Conservation (phyloP, 805 yeast genomes). For the Lachancea lanzarotensis region DNA sequence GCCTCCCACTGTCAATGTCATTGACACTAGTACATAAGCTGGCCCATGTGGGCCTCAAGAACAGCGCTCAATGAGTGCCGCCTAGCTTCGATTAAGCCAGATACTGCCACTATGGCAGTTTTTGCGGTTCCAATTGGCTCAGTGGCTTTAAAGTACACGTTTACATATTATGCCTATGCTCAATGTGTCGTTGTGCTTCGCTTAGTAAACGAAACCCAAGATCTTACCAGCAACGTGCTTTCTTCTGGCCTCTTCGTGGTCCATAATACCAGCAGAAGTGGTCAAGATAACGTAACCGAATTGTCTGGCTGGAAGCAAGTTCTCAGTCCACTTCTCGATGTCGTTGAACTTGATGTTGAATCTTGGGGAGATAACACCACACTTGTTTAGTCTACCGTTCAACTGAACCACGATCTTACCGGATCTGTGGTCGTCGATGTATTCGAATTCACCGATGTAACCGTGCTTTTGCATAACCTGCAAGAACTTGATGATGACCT, state of each 20-base stretch:
- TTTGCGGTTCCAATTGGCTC: neutral
- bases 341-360: conserved; percentile 93
- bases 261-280: conserved; percentile 99
- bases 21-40: neutral
- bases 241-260: conserved; percentile 99
- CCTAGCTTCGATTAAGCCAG: neutral
- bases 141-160: conserved; percentile 1
- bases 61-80: neutral
- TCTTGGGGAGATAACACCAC: conserved; percentile 98
- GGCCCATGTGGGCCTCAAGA: neutral
- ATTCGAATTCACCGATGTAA: conserved; percentile 97
- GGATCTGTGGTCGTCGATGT: conserved; percentile 98
- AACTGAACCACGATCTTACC: conserved; percentile 95
- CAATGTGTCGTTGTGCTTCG: neutral
- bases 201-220: conserved; percentile 93
- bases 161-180: conserved; percentile 1
- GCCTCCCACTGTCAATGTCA: no score
- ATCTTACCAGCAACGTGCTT: conserved; percentile 99
- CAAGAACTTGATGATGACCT: conserved; percentile 95
- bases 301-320: conserved; percentile 98
- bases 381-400: conserved; percentile 97
- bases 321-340: conserved; percentile 97
- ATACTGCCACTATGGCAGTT: neutral
- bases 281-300: conserved; percentile 96
- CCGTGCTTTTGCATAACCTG: conserved; percentile 98